Percentiles rank a stretch among this genome's conserved stretches.
Conservation (phyloP, 768 basidiomycete genomes). For the Russula olivacea region DNA sequence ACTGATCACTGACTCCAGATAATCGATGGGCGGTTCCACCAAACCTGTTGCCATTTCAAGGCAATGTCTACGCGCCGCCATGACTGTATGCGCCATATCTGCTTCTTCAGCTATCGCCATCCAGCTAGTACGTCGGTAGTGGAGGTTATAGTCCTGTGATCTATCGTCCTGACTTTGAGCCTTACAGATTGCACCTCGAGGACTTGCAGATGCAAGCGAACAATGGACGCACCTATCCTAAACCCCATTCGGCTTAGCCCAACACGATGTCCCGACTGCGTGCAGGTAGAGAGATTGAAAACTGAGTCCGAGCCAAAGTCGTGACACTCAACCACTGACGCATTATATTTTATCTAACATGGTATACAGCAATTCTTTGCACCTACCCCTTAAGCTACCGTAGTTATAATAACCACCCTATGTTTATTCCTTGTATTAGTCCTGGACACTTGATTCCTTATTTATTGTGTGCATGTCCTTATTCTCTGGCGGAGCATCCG, state of each 20-base stretch:
- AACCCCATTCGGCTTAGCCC: slow-evolving; percentile 30
- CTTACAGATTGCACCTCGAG: slow-evolving; percentile 14
- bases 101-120: slow-evolving; percentile 28
- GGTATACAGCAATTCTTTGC: not conserved
- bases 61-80: slow-evolving; percentile 29
- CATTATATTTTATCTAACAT: not conserved
- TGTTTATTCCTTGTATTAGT: slow-evolving; percentile 21
- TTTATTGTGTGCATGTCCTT: not conserved
- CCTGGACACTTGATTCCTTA: not conserved
- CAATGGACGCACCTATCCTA: slow-evolving; percentile 27
- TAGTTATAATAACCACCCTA: slow-evolving; percentile 6
- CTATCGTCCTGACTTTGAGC: not conserved
- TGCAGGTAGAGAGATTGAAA: slow-evolving; percentile 2
- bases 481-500: not conserved
- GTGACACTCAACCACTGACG: not conserved
- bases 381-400: not conserved
- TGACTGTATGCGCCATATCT: slow-evolving; percentile 26
- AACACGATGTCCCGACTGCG: slow-evolving; percentile 24
- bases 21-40: slow-evolving; percentile 29
- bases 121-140: slow-evolving; percentile 23
- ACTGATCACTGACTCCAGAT: slow-evolving; percentile 21
- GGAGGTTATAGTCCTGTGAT: not conserved
- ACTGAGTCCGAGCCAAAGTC: not conserved
- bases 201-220: slow-evolving; percentile 23
- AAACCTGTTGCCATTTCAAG: slow-evolving; percentile 27